phyloP scores from a whole-genome alignment of 306 rosid species.

The Medicago arabica region DNA sequence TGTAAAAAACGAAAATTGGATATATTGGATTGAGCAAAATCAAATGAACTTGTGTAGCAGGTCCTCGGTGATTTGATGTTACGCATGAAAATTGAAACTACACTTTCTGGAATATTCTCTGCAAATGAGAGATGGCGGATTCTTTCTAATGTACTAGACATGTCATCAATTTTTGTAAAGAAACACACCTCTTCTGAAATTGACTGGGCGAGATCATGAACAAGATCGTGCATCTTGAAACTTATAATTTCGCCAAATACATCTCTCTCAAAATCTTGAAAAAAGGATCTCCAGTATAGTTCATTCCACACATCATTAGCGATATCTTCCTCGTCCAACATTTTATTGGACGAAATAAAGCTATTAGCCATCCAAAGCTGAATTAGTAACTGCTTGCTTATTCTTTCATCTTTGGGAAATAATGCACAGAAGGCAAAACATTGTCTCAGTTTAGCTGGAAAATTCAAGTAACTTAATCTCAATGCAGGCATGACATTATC shows the following conservation, averaged over 20 bases:
- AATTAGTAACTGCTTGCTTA: not conserved
- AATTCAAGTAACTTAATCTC: slow-evolving; percentile 27
- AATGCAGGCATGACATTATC: not conserved
- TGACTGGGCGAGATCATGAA: slow-evolving; percentile 36
- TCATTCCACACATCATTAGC: slow-evolving; percentile 34
- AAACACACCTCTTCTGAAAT: not conserved
- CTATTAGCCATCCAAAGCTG: slow-evolving; percentile 35
- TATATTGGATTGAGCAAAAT: too few species aligned
- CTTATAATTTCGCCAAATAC: not conserved
- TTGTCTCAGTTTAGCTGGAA: not conserved
- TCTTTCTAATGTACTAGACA: not conserved
- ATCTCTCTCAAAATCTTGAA: slow-evolving; percentile 27
- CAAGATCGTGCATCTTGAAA: slow-evolving; percentile 39
- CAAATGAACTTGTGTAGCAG: not conserved
- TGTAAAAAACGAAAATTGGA: slow-evolving; percentile 1
- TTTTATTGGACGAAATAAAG: not conserved
- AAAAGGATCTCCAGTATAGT: slow-evolving; percentile 31
- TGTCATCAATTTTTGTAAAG: not conserved
- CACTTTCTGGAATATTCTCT: accelerated
- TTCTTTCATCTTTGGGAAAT: not conserved
- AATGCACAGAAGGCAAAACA: slow-evolving; percentile 35
- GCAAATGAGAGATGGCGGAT: not conserved
- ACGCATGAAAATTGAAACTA: not conserved
- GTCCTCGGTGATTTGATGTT: not conserved
- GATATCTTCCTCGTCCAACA: slow-evolving; percentile 17